Base-by-base conservation (phyloP, 2,329 filamentous ascomycete genomes). In the Pseudocercospora eumusae region DNA sequence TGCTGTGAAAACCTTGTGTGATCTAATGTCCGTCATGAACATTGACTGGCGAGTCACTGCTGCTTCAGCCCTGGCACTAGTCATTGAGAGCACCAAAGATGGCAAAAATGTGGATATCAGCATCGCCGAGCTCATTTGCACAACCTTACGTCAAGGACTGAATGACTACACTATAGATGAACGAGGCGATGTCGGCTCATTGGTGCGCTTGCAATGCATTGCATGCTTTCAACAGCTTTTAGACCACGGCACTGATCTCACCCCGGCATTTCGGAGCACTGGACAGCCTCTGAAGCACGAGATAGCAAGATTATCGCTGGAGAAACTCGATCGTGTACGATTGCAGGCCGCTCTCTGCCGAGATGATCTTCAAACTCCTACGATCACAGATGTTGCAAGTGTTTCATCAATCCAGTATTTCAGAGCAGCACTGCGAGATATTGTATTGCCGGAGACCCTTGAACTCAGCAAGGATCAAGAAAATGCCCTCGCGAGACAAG, bases 151-250 rank as follows among this genome's bases (percentile, higher is more conserved):
- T 25, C 57, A 70, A 27, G 78, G 88, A 0, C 77, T 99, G 27
- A 89, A 93, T 67, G 93, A 99, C 73, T 98, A 98, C 72, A 96
- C 91, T 0, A 93, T 91, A 3, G 93, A 91, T 67, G 88, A 93
- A 13, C 83, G 92, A 60, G 95, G 95, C 15, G 95, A 99, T 71
- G 84, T 98, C 54, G 95, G 95, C 4, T 96, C 93, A 0, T 85
- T 93, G 57, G 89, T 96, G 3, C 85, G 95, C 3, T 80, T 93
- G 4, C 89, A 93, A 74, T 93, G 91, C 23, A 83, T 97, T 11
- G 83, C 85, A 63, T 86, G 86, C 2, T 80, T 92, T 7, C 64
- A 60, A 1, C 42, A 52, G 18, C 61, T 71, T 18, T 55, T 69
- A 15, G 25, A 33, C 3, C 52, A 40, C 9, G 36, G n/a, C 36